These are phyloP conservation scores for Colletotrichum zoysiae DNA, from an alignment of 2,329 filamentous ascomycete species.

Conservation along the genomic window DNA sequence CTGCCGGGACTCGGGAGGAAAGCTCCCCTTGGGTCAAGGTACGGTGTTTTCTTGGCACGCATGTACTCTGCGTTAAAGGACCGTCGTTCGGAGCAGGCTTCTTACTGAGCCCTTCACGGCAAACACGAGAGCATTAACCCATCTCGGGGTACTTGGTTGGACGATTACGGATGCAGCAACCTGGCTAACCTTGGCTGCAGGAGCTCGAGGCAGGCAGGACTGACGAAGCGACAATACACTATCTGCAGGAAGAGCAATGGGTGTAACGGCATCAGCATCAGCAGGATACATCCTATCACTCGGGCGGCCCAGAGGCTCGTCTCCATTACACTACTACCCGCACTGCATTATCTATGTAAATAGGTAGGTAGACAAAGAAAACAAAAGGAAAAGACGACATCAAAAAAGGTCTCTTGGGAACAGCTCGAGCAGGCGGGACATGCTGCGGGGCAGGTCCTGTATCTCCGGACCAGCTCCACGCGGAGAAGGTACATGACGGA, in stretches of 20 bases:
- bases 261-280: slow-evolving; percentile 1
- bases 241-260: not conserved
- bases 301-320: not conserved
- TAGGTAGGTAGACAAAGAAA: not conserved
- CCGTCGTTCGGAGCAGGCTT: not conserved
- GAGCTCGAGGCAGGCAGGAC: slow-evolving; percentile 5
- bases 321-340: not conserved
- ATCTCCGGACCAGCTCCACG: slow-evolving; percentile 8
- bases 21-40: slow-evolving; percentile 15
- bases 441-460: slow-evolving; percentile 12
- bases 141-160: slow-evolving; percentile 4
- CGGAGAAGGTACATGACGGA: slow-evolving; percentile 27
- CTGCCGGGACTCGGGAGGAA: not conserved
- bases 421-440: slow-evolving; percentile 9
- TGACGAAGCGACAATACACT: not conserved
- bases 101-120: not conserved
- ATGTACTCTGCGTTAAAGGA: slow-evolving; percentile 11
- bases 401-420: not conserved
- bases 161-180: slow-evolving; percentile 1
- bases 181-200: slow-evolving; percentile 20
- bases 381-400: not conserved
- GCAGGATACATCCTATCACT: not conserved
- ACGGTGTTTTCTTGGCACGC: not conserved
- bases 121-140: not conserved
- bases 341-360: not conserved